Base-by-base conservation (phyloP, 148 eudicot genomes). In the Amaranthus hypochondriacus region DNA sequence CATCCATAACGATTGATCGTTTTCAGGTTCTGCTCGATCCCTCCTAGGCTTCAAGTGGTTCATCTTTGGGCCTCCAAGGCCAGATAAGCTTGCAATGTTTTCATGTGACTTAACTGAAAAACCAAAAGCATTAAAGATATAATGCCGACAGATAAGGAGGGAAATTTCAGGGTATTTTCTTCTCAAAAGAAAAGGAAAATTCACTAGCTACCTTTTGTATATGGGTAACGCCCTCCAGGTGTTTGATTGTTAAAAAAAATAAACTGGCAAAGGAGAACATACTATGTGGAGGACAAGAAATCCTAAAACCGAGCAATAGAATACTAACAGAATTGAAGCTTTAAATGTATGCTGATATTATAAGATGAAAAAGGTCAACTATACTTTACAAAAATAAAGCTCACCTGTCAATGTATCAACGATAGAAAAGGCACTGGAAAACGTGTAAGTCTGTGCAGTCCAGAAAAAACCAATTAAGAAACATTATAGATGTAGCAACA, bases 341-440 rank as follows among this genome's bases (percentile, higher is more conserved):
- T 70, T 47, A 18, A 46, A 70, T 5, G 18, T 42, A 6, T 21
- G 69, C 56, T 49, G n/a, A 43, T 63, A 9, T 44, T 39, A 2
- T 58, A 47, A 48, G 44, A 48, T 8, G 47, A 53, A 59, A 5
- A 18, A 42, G 15, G 42, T 47, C 56, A 42, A 56, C 43, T 68
- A 52, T 66, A 60, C 21, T 75, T 49, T 57, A 48, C 46, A 52
- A 65, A 59, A 13, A 49, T 72, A 72, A 7, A 51, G 78, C 70
- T 87, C 71, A 95, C 99, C 99, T 82, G 97, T 65, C 66, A 95
- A 81, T 39, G 90, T 95, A 66, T 95, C 94, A 63, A 95, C 81
- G 69, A 92, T 89, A 57, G 99, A 87, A 75, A 95, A 87, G 78
- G 99, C 84, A 76, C 92, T 82, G 68, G 97, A 88, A 82, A 95